Conservation (phyloP, 805 yeast species). For the Cyberlindnera meyerae region DNA sequence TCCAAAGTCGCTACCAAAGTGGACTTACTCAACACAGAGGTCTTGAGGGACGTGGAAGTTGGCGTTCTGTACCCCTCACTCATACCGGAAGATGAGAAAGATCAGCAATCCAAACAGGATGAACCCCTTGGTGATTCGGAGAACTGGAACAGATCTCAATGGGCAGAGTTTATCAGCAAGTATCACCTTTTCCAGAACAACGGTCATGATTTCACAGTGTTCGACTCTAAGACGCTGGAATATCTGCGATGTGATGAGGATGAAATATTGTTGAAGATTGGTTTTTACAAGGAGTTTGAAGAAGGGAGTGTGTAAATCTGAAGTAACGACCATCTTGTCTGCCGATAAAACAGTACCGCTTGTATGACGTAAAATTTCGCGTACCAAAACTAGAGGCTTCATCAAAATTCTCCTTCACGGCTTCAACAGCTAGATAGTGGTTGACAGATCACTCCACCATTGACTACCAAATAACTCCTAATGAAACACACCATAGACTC, state of each 20-base stretch:
- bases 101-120: background rate
- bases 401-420: too few species aligned
- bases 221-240: constrained; percentile 10
- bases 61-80: constrained; percentile 2
- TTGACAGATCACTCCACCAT: too few species aligned
- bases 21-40: background rate
- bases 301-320: too few species aligned
- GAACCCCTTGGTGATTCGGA: constrained; percentile 10
- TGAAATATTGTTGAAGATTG: constrained; percentile 19
- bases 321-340: too few species aligned
- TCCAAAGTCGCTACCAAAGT: background rate
- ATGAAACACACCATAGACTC: too few species aligned
- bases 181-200: constrained; percentile 7
- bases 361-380: too few species aligned
- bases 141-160: constrained; percentile 15
- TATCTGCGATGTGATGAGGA: constrained; percentile 19
- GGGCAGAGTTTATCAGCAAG: constrained; percentile 16
- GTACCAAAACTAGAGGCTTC: too few species aligned
- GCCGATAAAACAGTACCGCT: too few species aligned
- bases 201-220: constrained; percentile 11
- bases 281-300: constrained; percentile 13
- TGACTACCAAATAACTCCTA: too few species aligned
- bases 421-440: too few species aligned
- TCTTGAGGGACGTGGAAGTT: background rate
- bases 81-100: background rate